Conservation (phyloP, 768 basidiomycete species). For the Leccinum aurantiacum region DNA sequence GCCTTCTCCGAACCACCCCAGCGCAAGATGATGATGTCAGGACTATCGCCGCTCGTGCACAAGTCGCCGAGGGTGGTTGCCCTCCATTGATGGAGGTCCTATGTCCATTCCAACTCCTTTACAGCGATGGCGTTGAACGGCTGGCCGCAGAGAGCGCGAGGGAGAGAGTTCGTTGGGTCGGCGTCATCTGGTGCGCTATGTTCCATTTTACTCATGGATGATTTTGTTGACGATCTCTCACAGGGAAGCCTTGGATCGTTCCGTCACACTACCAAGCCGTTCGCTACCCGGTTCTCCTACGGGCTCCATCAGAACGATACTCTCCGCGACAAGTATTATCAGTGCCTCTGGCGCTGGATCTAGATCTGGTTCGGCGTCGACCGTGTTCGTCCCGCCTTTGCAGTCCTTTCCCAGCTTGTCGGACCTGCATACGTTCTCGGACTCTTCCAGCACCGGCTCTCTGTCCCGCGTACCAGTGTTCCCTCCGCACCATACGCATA, state of each 20-base stretch:
- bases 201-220: background rate
- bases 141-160: slow-evolving; percentile 20
- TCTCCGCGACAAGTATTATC: slow-evolving; percentile 44
- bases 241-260: slow-evolving; percentile 79
- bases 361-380: no score
- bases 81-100: slow-evolving; percentile 47
- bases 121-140: no score
- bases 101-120: no score
- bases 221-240: slow-evolving; percentile 2
- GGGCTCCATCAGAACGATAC: slow-evolving; percentile 69
- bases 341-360: no score
- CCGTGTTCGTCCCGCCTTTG: no score
- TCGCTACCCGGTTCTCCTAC: slow-evolving; percentile 45
- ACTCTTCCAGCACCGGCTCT: no score
- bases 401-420: no score
- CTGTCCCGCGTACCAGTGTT: no score
- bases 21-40: slow-evolving; percentile 82
- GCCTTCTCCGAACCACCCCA: slow-evolving; percentile 77
- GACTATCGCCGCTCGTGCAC: slow-evolving; percentile 71
- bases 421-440: no score
- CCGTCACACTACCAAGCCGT: slow-evolving; percentile 50
- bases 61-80: slow-evolving; percentile 45
- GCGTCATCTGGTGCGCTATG: slow-evolving; percentile 72
- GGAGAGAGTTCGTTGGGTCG: slow-evolving; percentile 89
- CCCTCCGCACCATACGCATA: no score